Conservation (phyloP, 805 yeast species). For the Ogataea trehalophila region DNA sequence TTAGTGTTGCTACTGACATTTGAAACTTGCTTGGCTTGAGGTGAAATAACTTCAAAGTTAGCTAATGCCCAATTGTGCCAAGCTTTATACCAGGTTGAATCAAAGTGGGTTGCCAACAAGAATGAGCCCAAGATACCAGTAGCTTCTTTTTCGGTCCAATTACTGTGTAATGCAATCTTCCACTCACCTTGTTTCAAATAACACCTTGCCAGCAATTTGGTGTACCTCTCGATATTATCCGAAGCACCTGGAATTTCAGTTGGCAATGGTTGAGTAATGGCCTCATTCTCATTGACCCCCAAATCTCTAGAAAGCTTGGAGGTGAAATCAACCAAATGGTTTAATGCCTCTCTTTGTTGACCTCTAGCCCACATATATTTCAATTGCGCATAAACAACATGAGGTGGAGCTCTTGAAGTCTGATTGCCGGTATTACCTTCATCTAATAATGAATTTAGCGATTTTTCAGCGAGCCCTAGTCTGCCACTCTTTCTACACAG, state of each 20-base stretch:
- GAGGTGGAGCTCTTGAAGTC: conserved; percentile 82
- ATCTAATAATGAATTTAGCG: conserved; percentile 73
- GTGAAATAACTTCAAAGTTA: conserved; percentile 88
- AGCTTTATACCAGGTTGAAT: conserved; percentile 91
- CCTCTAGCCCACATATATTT: conserved; percentile 98
- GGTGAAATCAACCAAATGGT: conserved; percentile 84
- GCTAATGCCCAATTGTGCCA: conserved; percentile 99
- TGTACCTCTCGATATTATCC: conserved; percentile 75
- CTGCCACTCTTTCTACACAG: conserved; percentile 92
- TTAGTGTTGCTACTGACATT: conserved; percentile 7
- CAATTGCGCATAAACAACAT: conserved; percentile 93
- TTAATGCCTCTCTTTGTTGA: conserved; percentile 77
- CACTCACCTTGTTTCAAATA: conserved; percentile 98
- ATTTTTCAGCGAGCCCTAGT: conserved; percentile 86
- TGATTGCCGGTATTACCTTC: conserved; percentile 42
- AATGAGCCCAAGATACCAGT: conserved; percentile 89
- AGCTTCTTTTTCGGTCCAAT: conserved; percentile 70
- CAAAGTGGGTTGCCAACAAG: conserved; percentile 91
- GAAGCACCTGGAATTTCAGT: conserved; percentile 65
- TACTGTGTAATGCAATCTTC: conserved; percentile 77
- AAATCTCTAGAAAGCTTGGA: conserved; percentile 85
- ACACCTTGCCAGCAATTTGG: conserved; percentile 84
- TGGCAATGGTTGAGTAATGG: conserved; percentile 82
- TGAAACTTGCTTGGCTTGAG: conserved; percentile 30
- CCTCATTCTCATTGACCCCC: conserved; percentile 80